phyloP scores from a whole-genome alignment of 176 grass and related monocot species.

The Olyra latifolia region DNA sequence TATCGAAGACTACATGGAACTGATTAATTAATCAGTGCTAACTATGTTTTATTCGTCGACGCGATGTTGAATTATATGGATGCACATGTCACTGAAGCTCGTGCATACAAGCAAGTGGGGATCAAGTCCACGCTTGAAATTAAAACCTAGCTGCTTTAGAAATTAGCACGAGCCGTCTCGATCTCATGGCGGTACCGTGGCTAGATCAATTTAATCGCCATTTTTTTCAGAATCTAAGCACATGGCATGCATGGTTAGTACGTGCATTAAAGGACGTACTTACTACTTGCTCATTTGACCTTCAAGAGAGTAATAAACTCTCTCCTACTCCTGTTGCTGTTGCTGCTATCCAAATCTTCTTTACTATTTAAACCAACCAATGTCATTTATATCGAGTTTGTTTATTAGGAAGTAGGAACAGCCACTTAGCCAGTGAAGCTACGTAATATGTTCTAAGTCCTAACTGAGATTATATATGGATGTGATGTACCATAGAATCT shows the following conservation, averaged over 20 bases:
- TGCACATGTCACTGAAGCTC: background rate
- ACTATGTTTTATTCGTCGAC: background rate
- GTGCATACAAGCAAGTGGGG: background rate
- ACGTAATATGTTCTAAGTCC: background rate
- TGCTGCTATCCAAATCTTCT: background rate
- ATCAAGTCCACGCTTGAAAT: conserved; percentile 33
- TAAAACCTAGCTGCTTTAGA: background rate
- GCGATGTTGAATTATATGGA: background rate
- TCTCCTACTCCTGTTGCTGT: background rate
- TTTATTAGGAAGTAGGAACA: background rate
- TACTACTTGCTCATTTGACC: background rate
- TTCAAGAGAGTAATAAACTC: background rate
- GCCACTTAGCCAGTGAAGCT: background rate
- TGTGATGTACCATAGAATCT: too few species aligned
- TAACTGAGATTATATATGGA: background rate
- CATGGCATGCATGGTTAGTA: background rate
- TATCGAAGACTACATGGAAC: background rate
- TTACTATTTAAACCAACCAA: background rate
- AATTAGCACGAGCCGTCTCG: background rate
- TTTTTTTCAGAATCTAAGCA: conserved; percentile 1
- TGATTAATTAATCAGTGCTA: background rate
- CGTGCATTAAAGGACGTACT: background rate
- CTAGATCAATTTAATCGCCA: background rate
- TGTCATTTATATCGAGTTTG: background rate
- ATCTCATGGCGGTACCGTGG: background rate